Evolutionary conservation across 768 basidiomycete genomes (phyloP), one percentile per base, ranked within the genome.

Genomic region (Chalciporus pseudorubinellus): DNA sequence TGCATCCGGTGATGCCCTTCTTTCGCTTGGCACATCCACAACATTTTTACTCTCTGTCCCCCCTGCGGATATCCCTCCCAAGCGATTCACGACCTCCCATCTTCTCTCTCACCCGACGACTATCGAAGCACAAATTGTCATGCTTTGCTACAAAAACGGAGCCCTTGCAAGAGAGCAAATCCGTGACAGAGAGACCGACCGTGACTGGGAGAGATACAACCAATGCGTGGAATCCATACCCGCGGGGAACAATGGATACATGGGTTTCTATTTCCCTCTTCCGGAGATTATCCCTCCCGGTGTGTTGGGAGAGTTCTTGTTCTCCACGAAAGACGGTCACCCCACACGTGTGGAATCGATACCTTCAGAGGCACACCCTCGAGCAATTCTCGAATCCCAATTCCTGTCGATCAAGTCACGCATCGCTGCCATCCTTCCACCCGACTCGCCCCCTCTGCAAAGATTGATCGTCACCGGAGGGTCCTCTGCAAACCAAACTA

Each of bases 141-240:
- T 95, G 92, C 79, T 95, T 10, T 93, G 91, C 67, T 92, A 92
- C 74, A 94, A 92, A 69, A 89, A 93, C 59, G 90, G 90, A 19
- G 87, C 89, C 0, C 77, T 93, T 9, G 85, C 89, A 1, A 81
- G 92, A 39, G 87, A 92, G 63, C 78, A 85, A 56, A 77, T 94
- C 16, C 82, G 87, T 10, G 80, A 93, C 61, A 72, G 68, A 41
- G 82, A 85, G 62, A 82, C 82, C 42, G 68, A 74, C 40, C 66
- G 74, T 6, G 70, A 81, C 52, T 95, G 92, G 91, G 68, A 69
- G 28, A 70, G 66, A 29, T 95, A 87, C 74, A 91, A 91, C 67
- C 65, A 78, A 48, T 72, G 84, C 19, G 79, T 91, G 10, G 77
- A 81, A 51, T 58, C 62, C 20, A 75, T 77, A 0, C 72, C 80